These are phyloP conservation scores for Ilex asprella DNA, from an alignment of 257 asterid species.

Conservation along the genomic window DNA sequence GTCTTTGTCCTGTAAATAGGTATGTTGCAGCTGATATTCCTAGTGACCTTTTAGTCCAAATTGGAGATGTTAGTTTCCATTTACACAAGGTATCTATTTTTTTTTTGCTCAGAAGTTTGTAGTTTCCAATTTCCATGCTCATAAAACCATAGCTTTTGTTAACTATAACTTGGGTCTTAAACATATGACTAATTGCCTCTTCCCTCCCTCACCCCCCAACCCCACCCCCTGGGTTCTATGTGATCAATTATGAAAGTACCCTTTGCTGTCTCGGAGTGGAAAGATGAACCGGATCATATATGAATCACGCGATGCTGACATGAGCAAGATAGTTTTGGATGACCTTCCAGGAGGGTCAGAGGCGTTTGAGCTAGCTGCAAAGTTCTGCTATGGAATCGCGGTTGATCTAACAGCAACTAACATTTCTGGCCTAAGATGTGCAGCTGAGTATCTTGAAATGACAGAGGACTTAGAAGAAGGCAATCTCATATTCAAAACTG, in stretches of 20 bases:
- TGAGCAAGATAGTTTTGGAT: slow-evolving; percentile 42
- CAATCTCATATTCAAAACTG: slow-evolving; percentile 88
- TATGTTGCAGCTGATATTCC: slow-evolving; percentile 85
- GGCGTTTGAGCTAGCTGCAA: slow-evolving; percentile 85
- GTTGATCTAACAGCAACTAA: slow-evolving; percentile 75
- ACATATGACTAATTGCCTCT: slow-evolving; percentile 10
- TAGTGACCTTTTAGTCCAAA: slow-evolving; percentile 78
- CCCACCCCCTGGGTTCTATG: too few relatives aligned
- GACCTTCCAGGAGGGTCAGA: slow-evolving; percentile 92
- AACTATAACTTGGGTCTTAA: background rate
- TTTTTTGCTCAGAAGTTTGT: background rate
- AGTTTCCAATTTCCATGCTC: background rate
- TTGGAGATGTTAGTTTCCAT: slow-evolving; percentile 75
- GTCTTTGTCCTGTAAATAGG: slow-evolving; percentile 40
- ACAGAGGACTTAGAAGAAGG: slow-evolving; percentile 97
- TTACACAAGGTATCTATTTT: slow-evolving; percentile 65
- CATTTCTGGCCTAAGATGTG: slow-evolving; percentile 87
- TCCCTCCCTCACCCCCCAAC: too few relatives aligned
- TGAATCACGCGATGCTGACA: slow-evolving; percentile 52
- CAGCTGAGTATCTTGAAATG: slow-evolving; percentile 93
- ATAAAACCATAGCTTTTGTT: too few relatives aligned
- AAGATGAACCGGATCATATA: slow-evolving; percentile 69
- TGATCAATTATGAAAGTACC: slow-evolving; percentile 38
- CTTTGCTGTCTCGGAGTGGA: slow-evolving; percentile 87
- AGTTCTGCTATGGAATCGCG: slow-evolving; percentile 89